Evolutionary conservation across 306 rosid genomes (phyloP), one percentile per base, ranked within the genome.

Genomic region (Hippophae tibetana): DNA sequence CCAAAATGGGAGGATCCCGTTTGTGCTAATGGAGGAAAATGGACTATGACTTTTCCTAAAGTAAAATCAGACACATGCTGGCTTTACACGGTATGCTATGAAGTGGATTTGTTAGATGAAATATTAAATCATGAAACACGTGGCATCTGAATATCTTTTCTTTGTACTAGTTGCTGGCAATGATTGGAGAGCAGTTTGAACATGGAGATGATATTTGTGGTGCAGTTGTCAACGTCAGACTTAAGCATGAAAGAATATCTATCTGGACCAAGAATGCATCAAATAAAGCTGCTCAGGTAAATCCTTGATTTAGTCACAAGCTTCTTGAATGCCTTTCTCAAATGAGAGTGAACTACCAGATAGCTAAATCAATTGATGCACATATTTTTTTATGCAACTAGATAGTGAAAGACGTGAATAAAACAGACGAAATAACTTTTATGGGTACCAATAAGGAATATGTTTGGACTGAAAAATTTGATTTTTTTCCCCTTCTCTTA

Each of bases 1-100:
- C 99, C 99, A 0, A 93, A 80, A 61, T 88, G 99, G 99, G 99
- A 93, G 77, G 97, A 93, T 68, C 95, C 99, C 25, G 70, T 93
- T 40, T 93, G 99, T 60, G 77, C 89, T 13, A 82, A 77, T 65
- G 99, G 99, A 31, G 99, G 99, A 47, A 93, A 82, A 53, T 93
- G 99, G 99, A 86, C 90, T 43, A 57, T 69, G 7, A 25, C 42
- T 1, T 82, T 67, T 62, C 0, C 0, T 0, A 78, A 13, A 54
- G 89, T 82, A 5, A 88, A 79, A 74, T 84, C 95, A 62, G 99
- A 88, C 71, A 72, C 89, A n/a, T 45, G 65, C 68, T 93, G 99
- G 99, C 65, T 88, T 25, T 79, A 93, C 68, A 88, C 99, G 78
- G 99, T 93, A 80, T 56, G 63, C 26, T 64, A 42, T 64, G 47